These are phyloP conservation scores for Quillaja saponaria DNA, from an alignment of 306 rosid genomes.

Conservation along the genomic window DNA sequence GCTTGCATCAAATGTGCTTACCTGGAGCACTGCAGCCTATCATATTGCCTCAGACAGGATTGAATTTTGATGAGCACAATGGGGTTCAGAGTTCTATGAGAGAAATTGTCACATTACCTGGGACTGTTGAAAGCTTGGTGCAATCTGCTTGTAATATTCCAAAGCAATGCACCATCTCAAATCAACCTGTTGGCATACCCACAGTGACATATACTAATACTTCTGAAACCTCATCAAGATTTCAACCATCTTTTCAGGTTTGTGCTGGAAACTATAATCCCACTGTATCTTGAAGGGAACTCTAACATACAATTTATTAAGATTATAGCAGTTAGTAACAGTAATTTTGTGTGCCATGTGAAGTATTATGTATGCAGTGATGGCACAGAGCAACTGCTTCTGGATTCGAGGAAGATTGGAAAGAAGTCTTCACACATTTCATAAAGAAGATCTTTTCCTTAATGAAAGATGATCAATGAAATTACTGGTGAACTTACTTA, in stretches of 20 bases:
- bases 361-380: conserved; percentile 40
- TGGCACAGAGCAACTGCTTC: conserved; percentile 37
- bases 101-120: conserved; percentile 38
- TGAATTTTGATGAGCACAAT: conserved; percentile 49
- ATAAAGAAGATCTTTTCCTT: conserved; percentile 31
- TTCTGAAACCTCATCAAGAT: conserved; percentile 46
- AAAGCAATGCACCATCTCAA: conserved; percentile 45
- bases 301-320: conserved; percentile 3
- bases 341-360: conserved; percentile 30
- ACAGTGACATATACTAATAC: conserved; percentile 39
- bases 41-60: conserved; percentile 52
- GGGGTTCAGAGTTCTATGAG: conserved; percentile 44
- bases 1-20: conserved; percentile 79
- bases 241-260: conserved; percentile 49
- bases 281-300: conserved; percentile 43
- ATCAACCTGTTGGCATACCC: conserved; percentile 43
- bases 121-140: conserved; percentile 40
- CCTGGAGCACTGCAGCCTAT: conserved; percentile 60
- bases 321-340: conserved; percentile 22
- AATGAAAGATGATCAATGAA: conserved; percentile 23
- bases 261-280: conserved; percentile 33
- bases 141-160: conserved; percentile 44
- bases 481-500: conserved; percentile 19
- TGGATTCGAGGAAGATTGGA: conserved; percentile 43
- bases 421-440: conserved; percentile 42